Percentiles rank a stretch among this genome's conserved stretches.
These are phyloP conservation scores for Penicillium polonicum DNA, from an alignment of 2,329 filamentous ascomycete species.

Conservation along the genomic window DNA sequence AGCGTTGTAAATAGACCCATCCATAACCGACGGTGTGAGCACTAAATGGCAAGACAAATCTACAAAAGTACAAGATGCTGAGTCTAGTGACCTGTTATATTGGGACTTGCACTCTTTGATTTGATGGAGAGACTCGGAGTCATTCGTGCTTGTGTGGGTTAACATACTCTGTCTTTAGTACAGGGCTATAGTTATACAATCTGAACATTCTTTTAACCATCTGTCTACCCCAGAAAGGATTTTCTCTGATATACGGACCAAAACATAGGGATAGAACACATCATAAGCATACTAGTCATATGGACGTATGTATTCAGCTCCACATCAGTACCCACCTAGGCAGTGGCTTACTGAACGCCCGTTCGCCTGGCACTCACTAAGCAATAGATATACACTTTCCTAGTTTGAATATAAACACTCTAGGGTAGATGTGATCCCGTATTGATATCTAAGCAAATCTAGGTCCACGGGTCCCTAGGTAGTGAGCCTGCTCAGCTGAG, in stretches of 20 bases:
- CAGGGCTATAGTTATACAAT: neutral
- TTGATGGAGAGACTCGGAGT: neutral
- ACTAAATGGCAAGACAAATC: neutral
- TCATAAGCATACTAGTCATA: neutral
- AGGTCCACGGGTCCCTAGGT: neutral
- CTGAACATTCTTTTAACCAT: neutral
- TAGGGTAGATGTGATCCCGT: neutral
- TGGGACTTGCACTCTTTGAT: neutral
- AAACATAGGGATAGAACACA: neutral
- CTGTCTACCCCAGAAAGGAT: neutral
- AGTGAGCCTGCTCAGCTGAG: neutral
- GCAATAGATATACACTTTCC: neutral
- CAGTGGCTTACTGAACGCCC: no score
- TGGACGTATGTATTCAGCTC: neutral
- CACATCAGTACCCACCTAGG: no score
- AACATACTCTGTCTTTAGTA: neutral
- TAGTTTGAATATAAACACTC: neutral
- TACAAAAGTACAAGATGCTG: neutral
- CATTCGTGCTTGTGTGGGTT: neutral
- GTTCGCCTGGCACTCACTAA: neutral
- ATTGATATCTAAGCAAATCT: neutral
- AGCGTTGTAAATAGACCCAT: neutral
- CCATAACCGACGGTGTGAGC: neutral
- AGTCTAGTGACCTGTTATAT: neutral
- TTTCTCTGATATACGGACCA: neutral